Conservation (phyloP, 164 flowering plant genomes). For the Magnolia officinalis region DNA sequence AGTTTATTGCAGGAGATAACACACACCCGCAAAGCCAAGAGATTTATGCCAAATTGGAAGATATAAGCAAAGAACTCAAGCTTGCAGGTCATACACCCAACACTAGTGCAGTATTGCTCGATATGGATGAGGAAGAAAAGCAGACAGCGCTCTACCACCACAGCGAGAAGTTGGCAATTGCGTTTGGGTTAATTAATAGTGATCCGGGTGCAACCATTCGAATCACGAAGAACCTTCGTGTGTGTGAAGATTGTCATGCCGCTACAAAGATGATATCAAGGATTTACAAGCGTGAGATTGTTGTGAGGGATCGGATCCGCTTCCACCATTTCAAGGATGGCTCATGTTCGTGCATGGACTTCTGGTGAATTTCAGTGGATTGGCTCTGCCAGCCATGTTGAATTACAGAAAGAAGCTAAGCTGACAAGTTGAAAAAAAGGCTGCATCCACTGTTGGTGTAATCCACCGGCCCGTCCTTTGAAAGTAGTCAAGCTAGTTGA, state of each 20-base stretch:
- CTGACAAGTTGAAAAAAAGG: no score
- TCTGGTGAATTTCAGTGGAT: slow-evolving; percentile 10
- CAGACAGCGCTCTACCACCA: slow-evolving; percentile 17
- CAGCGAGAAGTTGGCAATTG: slow-evolving; percentile 22
- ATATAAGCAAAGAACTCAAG: slow-evolving; percentile 10
- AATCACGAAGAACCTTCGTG: slow-evolving; percentile 20
- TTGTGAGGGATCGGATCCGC: slow-evolving; percentile 14
- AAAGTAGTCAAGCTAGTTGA: no score
- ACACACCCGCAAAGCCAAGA: slow-evolving; percentile 17
- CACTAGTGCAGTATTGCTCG: slow-evolving; percentile 14
- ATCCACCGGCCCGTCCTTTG: no score
- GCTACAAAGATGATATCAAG: slow-evolving; percentile 16
- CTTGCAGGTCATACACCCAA: slow-evolving; percentile 13
- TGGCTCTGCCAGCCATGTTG: background rate
- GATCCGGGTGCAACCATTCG: slow-evolving; percentile 12
- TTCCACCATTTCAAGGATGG: slow-evolving; percentile 25
- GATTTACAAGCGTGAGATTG: slow-evolving; percentile 14
- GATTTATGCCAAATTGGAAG: slow-evolving; percentile 20
- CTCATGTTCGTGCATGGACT: slow-evolving; percentile 13
- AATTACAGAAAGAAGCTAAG: no score
- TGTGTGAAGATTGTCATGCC: slow-evolving; percentile 23
- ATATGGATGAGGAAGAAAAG: slow-evolving; percentile 18
- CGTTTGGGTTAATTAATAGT: slow-evolving; percentile 16
- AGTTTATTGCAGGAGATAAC: slow-evolving; percentile 25
- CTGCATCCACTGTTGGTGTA: no score